Base-by-base conservation (phyloP, 106 monocot species). In the Alisma plantagoaquatica region DNA sequence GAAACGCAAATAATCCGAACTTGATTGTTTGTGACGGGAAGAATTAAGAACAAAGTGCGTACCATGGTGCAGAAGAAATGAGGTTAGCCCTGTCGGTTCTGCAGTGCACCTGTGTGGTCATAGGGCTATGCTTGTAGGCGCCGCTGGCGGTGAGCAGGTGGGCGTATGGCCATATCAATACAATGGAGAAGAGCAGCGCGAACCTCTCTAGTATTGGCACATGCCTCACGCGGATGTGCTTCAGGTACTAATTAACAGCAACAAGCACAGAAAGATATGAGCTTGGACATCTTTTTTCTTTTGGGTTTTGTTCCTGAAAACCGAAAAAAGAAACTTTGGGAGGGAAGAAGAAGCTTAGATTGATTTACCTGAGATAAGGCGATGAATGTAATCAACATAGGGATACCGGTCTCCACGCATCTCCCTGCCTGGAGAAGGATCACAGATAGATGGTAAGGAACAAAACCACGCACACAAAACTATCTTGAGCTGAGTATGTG, bases 61-160 rank as follows among this genome's bases (percentile, higher is more conserved):
- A 98, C 96, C 96, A 98, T 17, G 85, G 82, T 33, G 96, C 89
- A 21, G 96, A 81, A 38, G 96, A 85, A 53, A 98, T 90, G 66
- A 98, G 96, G 33, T 82, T 56, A 51, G 96, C 77, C 29, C 75
- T 67, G 54, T 98, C 96, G 2, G 89, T 82, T 12, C 96, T 75
- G 46, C 96, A 98, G 41, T 71, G 67, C 41, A 62, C 18, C 59
- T 98, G 96, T 5, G 96, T 98, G 21, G 47, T 53, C 33, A 28
- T 43, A 1, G 89, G 79, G 16, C 76, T 31, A 63, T 98, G 66
- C 12, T 64, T 78, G 64, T 98, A 98, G 4, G 96, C 96, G 0
- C 89, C 96, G 21, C 84, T 71, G 26, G 72, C 85, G 0, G 96
- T 98, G 17, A 98, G 69, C 24, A 98, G 30, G 48, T 89, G 76